Percentiles rank a stretch among this genome's conserved stretches.
Conservation (phyloP, 2,329 filamentous ascomycete species). For the Colletotrichum sansevieriae region DNA sequence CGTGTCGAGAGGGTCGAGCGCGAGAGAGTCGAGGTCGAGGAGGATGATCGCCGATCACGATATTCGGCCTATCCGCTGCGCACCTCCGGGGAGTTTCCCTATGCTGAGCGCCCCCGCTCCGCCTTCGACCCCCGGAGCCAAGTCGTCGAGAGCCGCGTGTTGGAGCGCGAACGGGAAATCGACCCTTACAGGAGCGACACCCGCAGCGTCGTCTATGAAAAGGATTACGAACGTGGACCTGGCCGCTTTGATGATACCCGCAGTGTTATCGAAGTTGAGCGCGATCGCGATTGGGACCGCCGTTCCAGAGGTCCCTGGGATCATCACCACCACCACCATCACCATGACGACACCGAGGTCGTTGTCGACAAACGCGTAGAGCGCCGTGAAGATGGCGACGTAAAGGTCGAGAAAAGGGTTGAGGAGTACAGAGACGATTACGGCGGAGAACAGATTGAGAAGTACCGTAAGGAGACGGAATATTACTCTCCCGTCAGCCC, state of each 20-base stretch:
- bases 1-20: slow-evolving; percentile 57
- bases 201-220: slow-evolving; percentile 50
- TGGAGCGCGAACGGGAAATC: slow-evolving; percentile 45
- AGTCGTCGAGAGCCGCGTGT: slow-evolving; percentile 43
- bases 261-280: slow-evolving; percentile 57
- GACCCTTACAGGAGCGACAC: slow-evolving; percentile 44
- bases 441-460: slow-evolving; percentile 65
- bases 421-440: slow-evolving; percentile 63
- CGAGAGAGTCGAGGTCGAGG: slow-evolving; percentile 57
- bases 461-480: slow-evolving; percentile 72
- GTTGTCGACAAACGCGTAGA: slow-evolving; percentile 58
- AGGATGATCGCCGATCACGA: slow-evolving; percentile 61
- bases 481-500: slow-evolving; percentile 69
- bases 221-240: slow-evolving; percentile 49
- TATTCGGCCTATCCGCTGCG: slow-evolving; percentile 55
- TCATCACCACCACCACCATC: slow-evolving; percentile 43
- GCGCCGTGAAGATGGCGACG: slow-evolving; percentile 61
- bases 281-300: slow-evolving; percentile 50
- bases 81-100: slow-evolving; percentile 55
- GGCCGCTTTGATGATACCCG: slow-evolving; percentile 34
- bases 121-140: slow-evolving; percentile 56
- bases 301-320: slow-evolving; percentile 50
- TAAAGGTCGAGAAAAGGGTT: slow-evolving; percentile 67
- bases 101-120: slow-evolving; percentile 65
- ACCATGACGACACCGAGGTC: slow-evolving; percentile 55